Conservation (phyloP, 345 rosid species). For the Cardamine chenopodiifolia region DNA sequence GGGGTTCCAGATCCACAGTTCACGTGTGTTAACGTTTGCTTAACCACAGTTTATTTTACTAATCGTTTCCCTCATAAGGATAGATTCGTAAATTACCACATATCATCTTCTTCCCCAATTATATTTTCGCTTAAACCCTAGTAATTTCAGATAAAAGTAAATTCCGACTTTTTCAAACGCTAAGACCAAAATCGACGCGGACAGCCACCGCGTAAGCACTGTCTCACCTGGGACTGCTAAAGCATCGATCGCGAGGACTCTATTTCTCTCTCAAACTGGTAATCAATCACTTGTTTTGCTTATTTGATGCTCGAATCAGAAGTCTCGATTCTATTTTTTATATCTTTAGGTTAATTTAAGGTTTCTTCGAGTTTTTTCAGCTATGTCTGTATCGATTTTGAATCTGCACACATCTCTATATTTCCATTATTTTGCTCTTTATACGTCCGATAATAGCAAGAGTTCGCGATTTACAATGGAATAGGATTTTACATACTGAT, state of each 20-base stretch:
- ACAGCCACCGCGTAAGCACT: too few relatives aligned
- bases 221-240: too few relatives aligned
- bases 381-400: neutral
- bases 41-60: neutral
- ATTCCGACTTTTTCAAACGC: neutral
- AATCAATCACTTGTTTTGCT: neutral
- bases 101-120: slow-evolving; percentile 8
- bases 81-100: neutral
- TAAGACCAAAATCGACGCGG: neutral
- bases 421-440: neutral
- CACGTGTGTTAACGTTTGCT: neutral
- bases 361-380: neutral
- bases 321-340: neutral
- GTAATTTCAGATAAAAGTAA: neutral
- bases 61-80: neutral
- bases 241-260: too few relatives aligned
- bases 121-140: slow-evolving; percentile 5
- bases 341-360: neutral
- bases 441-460: neutral
- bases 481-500: neutral
- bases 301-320: neutral
- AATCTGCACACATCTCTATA: slow-evolving; percentile 7
- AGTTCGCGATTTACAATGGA: neutral
- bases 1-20: slow-evolving; percentile 16
- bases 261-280: slow-evolving; percentile 13